A percentile compares a stretch with the other conserved stretches of the same genome.
These are phyloP conservation scores for Sporodiniella umbellata DNA, from an alignment of 371 early-diverging fungal genomes.

Conservation along the genomic window DNA sequence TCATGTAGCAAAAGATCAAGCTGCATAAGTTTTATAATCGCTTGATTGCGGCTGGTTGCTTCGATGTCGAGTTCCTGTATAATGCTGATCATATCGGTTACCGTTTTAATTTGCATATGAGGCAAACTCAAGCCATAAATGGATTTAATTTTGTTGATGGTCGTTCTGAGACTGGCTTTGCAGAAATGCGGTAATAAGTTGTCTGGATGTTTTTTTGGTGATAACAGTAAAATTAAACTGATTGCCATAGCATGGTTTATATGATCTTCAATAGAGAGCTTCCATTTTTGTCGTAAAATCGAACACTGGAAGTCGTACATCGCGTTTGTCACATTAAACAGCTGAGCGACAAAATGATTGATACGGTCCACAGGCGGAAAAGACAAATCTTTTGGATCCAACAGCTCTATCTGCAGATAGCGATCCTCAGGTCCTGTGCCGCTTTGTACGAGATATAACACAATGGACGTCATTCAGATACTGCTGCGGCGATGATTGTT, in stretches of 20 bases:
- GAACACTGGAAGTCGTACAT: constrained; percentile 7
- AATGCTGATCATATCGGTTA: constrained; percentile 4
- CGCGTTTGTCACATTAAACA: constrained; percentile 4
- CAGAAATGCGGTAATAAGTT: constrained; percentile 8
- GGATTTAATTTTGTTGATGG: constrained; percentile 5
- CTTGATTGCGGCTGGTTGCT: constrained; percentile 3
- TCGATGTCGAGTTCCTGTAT: constrained; percentile 3
- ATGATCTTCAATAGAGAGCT: constrained; percentile 9
- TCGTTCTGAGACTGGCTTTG: constrained; percentile 2
- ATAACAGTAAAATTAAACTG: constrained; percentile 5
- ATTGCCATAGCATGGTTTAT: constrained; percentile 5
- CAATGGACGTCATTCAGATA: too few relatives aligned
- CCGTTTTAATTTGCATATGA: not conserved
- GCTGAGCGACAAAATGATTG: constrained; percentile 4
- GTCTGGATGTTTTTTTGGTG: constrained; percentile 1
- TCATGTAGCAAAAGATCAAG: not conserved
- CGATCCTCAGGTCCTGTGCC: too few relatives aligned
- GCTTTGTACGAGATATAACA: too few relatives aligned
- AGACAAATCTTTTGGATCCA: constrained; percentile 5
- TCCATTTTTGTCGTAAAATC: constrained; percentile 5
- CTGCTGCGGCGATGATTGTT: too few relatives aligned
- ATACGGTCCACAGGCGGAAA: constrained; percentile 1
- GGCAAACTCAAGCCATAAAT: constrained; percentile 1
- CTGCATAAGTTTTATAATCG: constrained; percentile 7
- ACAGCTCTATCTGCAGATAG: too few relatives aligned